Conservation (phyloP, 345 rosid genomes). For the Syzygium aromaticum region DNA sequence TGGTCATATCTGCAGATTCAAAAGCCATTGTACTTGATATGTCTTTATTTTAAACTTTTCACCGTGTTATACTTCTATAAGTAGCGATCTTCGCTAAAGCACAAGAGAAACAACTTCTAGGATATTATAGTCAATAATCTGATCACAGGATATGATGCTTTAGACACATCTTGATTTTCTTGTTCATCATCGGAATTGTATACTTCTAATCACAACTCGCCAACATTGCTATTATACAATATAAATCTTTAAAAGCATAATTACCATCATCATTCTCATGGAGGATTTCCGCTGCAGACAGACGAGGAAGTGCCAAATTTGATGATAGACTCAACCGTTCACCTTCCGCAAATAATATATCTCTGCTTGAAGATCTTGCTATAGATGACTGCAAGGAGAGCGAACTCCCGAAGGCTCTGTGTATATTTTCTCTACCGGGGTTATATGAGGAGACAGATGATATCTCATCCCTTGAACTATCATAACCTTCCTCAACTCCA, state of each 20-base stretch:
- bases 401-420: constrained; percentile 68
- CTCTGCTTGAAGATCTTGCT: constrained; percentile 62
- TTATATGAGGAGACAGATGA: constrained; percentile 84
- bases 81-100: background rate
- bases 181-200: background rate
- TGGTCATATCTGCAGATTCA: background rate
- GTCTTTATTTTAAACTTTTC: background rate
- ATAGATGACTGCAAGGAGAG: constrained; percentile 59
- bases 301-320: constrained; percentile 39
- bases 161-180: background rate
- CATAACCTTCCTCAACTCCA: constrained; percentile 75
- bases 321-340: constrained; percentile 55
- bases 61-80: background rate
- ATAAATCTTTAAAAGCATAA: background rate
- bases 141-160: background rate
- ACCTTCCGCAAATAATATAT: constrained; percentile 35
- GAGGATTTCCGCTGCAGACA: constrained; percentile 64
- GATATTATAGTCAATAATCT: background rate
- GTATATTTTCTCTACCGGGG: constrained; percentile 47
- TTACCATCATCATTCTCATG: constrained; percentile 52
- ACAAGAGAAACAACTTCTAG: background rate
- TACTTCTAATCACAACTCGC: background rate
- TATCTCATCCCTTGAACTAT: constrained; percentile 87
- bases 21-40: background rate
- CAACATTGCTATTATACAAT: background rate